Percentiles rank a stretch among this genome's conserved stretches.
Conservation (phyloP, 2,329 filamentous ascomycete genomes). For the Lasiodiplodia hormozganensis region DNA sequence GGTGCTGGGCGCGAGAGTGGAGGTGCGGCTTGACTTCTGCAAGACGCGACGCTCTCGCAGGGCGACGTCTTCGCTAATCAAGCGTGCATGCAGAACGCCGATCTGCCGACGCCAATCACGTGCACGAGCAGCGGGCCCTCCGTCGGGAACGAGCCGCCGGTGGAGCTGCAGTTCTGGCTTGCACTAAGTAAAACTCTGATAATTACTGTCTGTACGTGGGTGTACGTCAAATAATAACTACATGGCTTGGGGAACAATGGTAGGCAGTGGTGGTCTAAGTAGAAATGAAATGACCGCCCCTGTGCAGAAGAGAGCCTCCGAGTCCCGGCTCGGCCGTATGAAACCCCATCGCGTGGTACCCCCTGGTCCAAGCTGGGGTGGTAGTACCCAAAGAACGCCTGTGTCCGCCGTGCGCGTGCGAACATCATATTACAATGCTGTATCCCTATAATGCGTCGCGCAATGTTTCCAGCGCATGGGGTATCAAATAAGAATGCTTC, state of each 20-base stretch:
- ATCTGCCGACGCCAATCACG: constrained; percentile 23
- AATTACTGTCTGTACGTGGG: neutral
- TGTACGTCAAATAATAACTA: constrained; percentile 4
- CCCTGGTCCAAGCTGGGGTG: constrained; percentile 20
- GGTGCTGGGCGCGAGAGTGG: neutral
- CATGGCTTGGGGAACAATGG: neutral
- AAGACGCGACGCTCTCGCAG: constrained; percentile 8
- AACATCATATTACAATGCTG: constrained; percentile 26
- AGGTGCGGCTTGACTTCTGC: constrained; percentile 17
- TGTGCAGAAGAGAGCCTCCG: constrained; percentile 15
- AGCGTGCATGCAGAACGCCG: constrained; percentile 10
- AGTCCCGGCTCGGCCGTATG: constrained; percentile 20
- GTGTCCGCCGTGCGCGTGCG: constrained; percentile 22
- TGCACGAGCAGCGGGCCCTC: neutral
- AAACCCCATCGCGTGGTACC: constrained; percentile 11
- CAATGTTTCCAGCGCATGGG: constrained; percentile 26
- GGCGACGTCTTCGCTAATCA: constrained; percentile 20
- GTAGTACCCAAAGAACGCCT: constrained; percentile 25
- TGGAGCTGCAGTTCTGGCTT: neutral
- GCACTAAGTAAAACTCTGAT: constrained; percentile 3
- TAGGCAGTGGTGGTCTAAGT: neutral
- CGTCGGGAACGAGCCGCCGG: neutral
- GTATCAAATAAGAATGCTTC: constrained; percentile 29
- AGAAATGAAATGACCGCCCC: constrained; percentile 11
- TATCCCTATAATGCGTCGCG: constrained; percentile 26